Percentiles rank a stretch among this genome's conserved stretches.
These are phyloP conservation scores for Blepharisma undulans DNA, from an alignment of 169 alveolate genomes.

Conservation along the genomic window DNA sequence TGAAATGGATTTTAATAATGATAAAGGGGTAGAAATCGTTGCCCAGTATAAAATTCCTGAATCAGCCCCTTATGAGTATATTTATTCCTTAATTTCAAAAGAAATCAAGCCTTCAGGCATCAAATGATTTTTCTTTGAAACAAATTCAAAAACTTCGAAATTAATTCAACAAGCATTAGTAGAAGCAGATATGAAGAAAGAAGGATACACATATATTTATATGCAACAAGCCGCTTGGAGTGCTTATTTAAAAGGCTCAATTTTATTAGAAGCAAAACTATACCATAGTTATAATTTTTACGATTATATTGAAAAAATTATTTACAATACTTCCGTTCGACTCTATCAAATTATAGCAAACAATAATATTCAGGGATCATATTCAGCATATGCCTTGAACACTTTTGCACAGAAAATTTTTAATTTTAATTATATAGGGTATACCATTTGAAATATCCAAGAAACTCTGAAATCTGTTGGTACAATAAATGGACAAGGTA, in stretches of 20 bases:
- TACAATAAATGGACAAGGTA: neutral
- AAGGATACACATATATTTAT: neutral
- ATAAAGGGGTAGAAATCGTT: neutral
- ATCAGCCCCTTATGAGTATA: neutral
- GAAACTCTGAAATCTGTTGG: neutral
- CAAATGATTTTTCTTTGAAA: neutral
- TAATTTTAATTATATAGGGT: neutral
- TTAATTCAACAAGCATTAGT: neutral
- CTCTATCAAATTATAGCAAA: neutral
- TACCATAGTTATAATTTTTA: neutral
- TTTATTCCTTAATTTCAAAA: neutral
- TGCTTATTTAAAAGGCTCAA: neutral
- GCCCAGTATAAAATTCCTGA: neutral
- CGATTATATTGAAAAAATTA: neutral
- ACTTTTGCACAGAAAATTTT: neutral
- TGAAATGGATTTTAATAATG: neutral
- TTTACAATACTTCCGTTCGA: neutral
- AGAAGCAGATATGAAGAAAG: neutral
- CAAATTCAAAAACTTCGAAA: neutral
- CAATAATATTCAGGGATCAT: neutral
- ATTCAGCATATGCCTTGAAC: neutral
- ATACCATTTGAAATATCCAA: neutral
- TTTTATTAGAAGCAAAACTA: neutral
- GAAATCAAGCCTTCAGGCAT: neutral
- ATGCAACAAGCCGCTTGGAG: neutral